Base-by-base conservation (phyloP, 805 yeast species). In the Candida koratica region DNA sequence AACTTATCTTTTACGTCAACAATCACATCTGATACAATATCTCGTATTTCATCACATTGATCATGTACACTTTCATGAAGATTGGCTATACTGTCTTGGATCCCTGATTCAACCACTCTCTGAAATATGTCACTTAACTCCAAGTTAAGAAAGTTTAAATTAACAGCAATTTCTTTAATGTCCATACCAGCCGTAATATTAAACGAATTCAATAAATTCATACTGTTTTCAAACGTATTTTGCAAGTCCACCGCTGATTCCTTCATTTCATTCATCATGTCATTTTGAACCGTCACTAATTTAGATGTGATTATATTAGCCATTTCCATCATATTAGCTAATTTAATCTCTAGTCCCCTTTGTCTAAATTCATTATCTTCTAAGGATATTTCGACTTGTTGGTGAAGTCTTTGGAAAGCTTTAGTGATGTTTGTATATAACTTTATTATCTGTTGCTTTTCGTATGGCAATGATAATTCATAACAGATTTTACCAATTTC, bases 401-500 rank as follows among this genome's bases (percentile, higher is more conserved):
- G 17, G 12, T 28, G 20, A 5, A 44, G 32, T 11, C 37, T 36
- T 6, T 40, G 35, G 28, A 51, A 47, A 3, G 49, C 16, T 16
- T 38, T 38, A 0, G 81, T 75, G 8, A 77, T 64, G 41, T 76
- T 75, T 11, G 64, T 32, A 44, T 72, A 77, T 24, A 75, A 45
- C 9, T 56, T 50, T 32, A 75, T 39, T 0, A 77, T 61, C 37
- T 71, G 75, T 22, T 72, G 74, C 44, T 74, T 75, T 39, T 74
- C 75, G 45, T 52, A 73, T 0, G 80, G 79, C 1, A 71, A 43
- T 0, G 75, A 60, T 31, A 73, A 70, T 38, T 74, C 77, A 42
- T 58, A 56, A 47, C 88, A 82, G 0, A 79, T 58, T 2, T 66
- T 62, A 2, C 73, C 62, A 3, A 81, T 58, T 20, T 72, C 67